phyloP scores from a whole-genome alignment of 129 eudicot species.

The Silybum marianum region DNA sequence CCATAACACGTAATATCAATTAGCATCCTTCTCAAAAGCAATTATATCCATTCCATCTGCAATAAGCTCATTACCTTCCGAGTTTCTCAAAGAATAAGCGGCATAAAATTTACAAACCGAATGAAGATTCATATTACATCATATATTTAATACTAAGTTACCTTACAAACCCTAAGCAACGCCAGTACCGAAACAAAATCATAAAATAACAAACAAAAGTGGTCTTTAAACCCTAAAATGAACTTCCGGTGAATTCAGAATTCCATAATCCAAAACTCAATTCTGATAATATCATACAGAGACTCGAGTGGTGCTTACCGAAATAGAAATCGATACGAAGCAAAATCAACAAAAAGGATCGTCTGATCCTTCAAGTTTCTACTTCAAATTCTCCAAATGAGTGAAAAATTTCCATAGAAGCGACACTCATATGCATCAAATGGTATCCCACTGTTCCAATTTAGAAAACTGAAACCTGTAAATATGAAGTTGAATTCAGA shows the following conservation, averaged over 20 bases:
- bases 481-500: not conserved
- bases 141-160: not conserved
- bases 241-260: not conserved
- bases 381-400: not conserved
- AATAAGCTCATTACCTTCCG: not conserved
- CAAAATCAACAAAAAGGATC: not conserved
- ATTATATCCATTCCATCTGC: not conserved
- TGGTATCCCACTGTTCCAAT: not conserved
- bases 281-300: not conserved
- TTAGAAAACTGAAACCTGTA: not conserved
- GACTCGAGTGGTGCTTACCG: not conserved
- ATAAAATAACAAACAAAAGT: not conserved
- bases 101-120: not conserved
- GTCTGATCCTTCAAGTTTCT: not conserved
- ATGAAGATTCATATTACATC: not conserved
- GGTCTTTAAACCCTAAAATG: not conserved
- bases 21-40: constrained; percentile 1
- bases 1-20: constrained; percentile 4
- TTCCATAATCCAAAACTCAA: not conserved
- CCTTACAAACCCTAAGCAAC: not conserved
- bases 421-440: constrained; percentile 4
- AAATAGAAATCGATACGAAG: not conserved
- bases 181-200: not conserved
- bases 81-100: not conserved
- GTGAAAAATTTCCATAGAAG: not conserved